Evolutionary conservation across 1,139 yeast species (phyloP).

Genomic region (Yamadazyma sp.): DNA sequence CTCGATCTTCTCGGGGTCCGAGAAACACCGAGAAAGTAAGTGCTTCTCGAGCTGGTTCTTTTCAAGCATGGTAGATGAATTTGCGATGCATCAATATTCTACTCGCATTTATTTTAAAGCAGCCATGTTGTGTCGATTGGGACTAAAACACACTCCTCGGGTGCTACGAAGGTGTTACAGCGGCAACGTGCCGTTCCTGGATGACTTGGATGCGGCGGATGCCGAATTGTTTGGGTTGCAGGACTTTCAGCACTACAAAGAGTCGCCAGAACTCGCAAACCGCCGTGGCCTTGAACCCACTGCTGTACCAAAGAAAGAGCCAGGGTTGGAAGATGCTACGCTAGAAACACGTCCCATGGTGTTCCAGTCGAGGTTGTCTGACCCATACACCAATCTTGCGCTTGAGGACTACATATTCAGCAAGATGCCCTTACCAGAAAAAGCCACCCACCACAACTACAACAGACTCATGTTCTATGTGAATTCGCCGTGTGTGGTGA

Average conservation of each 20-base stretch:
- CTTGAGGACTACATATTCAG: slow-evolving; percentile 77
- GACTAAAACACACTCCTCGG: not conserved
- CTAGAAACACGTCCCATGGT: slow-evolving; percentile 25
- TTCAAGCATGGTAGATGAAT: slow-evolving; percentile 4
- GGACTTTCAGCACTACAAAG: slow-evolving; percentile 43
- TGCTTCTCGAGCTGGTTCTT: slow-evolving; percentile 48
- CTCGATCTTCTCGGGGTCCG: slow-evolving; percentile 38
- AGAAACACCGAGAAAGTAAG: slow-evolving; percentile 53
- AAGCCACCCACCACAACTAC: slow-evolving; percentile 18
- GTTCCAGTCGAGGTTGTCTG: slow-evolving; percentile 47
- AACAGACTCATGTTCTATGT: slow-evolving; percentile 69
- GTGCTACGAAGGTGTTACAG: slow-evolving; percentile 6
- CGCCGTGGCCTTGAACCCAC: too few relatives aligned
- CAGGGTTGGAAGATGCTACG: slow-evolving; percentile 10
- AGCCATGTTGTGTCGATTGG: not conserved
- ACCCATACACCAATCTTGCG: slow-evolving; percentile 79
- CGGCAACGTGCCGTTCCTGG: slow-evolving; percentile 36
- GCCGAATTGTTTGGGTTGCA: slow-evolving; percentile 37
- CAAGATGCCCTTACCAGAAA: slow-evolving; percentile 51
- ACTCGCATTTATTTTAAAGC: slow-evolving; percentile 2
- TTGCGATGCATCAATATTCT: not conserved
- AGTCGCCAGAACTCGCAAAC: slow-evolving; percentile 23
- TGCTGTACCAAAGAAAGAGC: not conserved
- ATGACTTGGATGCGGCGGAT: slow-evolving; percentile 35
- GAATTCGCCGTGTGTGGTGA: slow-evolving; percentile 82